These are phyloP conservation scores for Wakefieldia striispora DNA, from an alignment of 768 basidiomycete species.

Conservation along the genomic window DNA sequence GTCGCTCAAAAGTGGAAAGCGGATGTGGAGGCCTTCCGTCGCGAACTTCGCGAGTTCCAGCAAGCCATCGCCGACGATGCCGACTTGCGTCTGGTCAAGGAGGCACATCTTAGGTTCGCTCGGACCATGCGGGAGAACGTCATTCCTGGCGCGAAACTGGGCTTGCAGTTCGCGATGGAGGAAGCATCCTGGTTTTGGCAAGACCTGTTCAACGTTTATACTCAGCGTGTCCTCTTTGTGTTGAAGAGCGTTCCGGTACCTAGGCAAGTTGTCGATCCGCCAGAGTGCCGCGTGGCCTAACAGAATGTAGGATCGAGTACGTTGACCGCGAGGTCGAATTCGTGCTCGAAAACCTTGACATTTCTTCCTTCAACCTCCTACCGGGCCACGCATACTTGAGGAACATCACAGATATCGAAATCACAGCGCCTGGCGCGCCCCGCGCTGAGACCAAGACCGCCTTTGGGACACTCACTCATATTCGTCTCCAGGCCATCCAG, in stretches of 20 bases:
- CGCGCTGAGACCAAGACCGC: slow-evolving; percentile 41
- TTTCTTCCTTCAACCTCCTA: slow-evolving; percentile 63
- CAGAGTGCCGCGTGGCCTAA: not conserved
- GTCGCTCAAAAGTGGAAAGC: slow-evolving; percentile 49
- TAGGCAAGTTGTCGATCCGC: slow-evolving; percentile 39
- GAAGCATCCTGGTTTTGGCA: slow-evolving; percentile 76
- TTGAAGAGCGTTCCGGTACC: slow-evolving; percentile 69
- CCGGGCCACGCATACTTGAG: slow-evolving; percentile 72
- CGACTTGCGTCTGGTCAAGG: slow-evolving; percentile 45
- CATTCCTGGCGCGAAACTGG: slow-evolving; percentile 36
- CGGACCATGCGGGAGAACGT: slow-evolving; percentile 47
- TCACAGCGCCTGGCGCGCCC: slow-evolving; percentile 40
- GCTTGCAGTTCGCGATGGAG: slow-evolving; percentile 53
- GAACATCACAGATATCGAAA: slow-evolving; percentile 64
- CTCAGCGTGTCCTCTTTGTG: slow-evolving; percentile 53
- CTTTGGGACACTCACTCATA: slow-evolving; percentile 62
- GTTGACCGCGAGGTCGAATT: slow-evolving; percentile 68
- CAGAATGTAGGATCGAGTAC: slow-evolving; percentile 57
- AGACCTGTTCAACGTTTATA: slow-evolving; percentile 78
- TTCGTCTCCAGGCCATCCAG: slow-evolving; percentile 64
- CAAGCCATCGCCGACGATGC: slow-evolving; percentile 46
- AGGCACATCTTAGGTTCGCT: slow-evolving; percentile 48
- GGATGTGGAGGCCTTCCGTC: slow-evolving; percentile 45
- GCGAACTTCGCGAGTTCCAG: slow-evolving; percentile 44
- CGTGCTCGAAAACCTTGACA: slow-evolving; percentile 70